phyloP scores from a whole-genome alignment of 1,139 yeast species.

The Zygotorulaspora mrakii region DNA sequence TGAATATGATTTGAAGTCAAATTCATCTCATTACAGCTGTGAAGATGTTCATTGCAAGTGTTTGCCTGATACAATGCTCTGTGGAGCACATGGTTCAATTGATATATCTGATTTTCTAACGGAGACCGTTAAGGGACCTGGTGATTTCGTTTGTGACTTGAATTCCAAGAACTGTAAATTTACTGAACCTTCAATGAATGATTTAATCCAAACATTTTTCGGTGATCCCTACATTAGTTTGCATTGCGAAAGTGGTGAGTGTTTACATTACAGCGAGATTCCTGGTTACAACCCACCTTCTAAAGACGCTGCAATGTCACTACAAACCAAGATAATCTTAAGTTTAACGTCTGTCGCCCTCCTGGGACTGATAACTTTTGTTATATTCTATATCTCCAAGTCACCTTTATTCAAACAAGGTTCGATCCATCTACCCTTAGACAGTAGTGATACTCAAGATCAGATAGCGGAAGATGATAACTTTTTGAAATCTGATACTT shows the following conservation, averaged over 20 bases:
- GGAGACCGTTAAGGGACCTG: constrained; percentile 90
- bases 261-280: constrained; percentile 84
- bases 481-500: constrained; percentile 60
- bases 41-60: constrained; percentile 76
- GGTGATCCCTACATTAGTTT: constrained; percentile 88
- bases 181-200: constrained; percentile 95
- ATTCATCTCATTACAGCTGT: constrained; percentile 75
- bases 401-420: constrained; percentile 56
- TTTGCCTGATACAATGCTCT: constrained; percentile 85
- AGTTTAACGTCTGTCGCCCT: constrained; percentile 39
- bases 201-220: constrained; percentile 79
- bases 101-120: constrained; percentile 90
- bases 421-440: constrained; percentile 34
- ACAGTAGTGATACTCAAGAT: constrained; percentile 18
- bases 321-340: constrained; percentile 47
- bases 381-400: constrained; percentile 52
- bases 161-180: constrained; percentile 61
- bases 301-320: constrained; percentile 48
- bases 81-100: constrained; percentile 91
- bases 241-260: constrained; percentile 80
- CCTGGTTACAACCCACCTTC: constrained; percentile 80
- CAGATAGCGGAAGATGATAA: constrained; percentile 41
- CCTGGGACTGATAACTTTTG: constrained; percentile 32
- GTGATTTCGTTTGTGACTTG: constrained; percentile 79
- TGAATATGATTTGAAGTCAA: constrained; percentile 57